Evolutionary conservation across 2,329 filamentous ascomycete genomes (phyloP).

Genomic region (Lomentospora prolificans): DNA sequence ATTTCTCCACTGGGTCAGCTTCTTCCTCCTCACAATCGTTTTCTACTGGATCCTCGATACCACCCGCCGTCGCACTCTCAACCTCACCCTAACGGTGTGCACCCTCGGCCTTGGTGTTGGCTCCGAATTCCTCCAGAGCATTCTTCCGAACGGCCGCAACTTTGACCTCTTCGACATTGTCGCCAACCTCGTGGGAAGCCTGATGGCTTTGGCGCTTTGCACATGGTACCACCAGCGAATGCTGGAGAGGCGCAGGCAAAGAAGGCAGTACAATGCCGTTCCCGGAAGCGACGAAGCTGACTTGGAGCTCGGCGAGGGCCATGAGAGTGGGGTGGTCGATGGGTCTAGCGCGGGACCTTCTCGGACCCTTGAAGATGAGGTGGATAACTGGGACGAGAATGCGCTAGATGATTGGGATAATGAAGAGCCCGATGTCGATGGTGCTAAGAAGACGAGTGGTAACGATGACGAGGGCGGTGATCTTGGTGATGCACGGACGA

Average conservation of each 20-base stretch:
- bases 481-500: slow-evolving; percentile 6
- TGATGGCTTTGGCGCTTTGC: slow-evolving; percentile 61
- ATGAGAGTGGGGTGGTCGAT: slow-evolving; percentile 55
- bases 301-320: slow-evolving; percentile 66
- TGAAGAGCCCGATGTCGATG: slow-evolving; percentile 29
- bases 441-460: slow-evolving; percentile 12
- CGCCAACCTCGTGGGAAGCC: slow-evolving; percentile 75
- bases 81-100: slow-evolving; percentile 74
- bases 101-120: slow-evolving; percentile 62
- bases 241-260: slow-evolving; percentile 73
- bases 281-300: slow-evolving; percentile 53
- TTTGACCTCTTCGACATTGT: slow-evolving; percentile 78
- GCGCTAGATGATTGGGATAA: slow-evolving; percentile 48
- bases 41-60: slow-evolving; percentile 99
- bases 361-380: slow-evolving; percentile 59
- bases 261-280: slow-evolving; percentile 62
- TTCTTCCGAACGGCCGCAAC: slow-evolving; percentile 62
- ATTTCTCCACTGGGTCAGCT: slow-evolving; percentile 73
- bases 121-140: slow-evolving; percentile 64
- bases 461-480: neutral
- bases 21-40: slow-evolving; percentile 75
- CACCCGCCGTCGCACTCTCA: slow-evolving; percentile 70
- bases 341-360: slow-evolving; percentile 18
- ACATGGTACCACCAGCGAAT: slow-evolving; percentile 93
- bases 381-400: slow-evolving; percentile 94